Conservation (phyloP, 768 basidiomycete species). For the Boletus edulis region DNA sequence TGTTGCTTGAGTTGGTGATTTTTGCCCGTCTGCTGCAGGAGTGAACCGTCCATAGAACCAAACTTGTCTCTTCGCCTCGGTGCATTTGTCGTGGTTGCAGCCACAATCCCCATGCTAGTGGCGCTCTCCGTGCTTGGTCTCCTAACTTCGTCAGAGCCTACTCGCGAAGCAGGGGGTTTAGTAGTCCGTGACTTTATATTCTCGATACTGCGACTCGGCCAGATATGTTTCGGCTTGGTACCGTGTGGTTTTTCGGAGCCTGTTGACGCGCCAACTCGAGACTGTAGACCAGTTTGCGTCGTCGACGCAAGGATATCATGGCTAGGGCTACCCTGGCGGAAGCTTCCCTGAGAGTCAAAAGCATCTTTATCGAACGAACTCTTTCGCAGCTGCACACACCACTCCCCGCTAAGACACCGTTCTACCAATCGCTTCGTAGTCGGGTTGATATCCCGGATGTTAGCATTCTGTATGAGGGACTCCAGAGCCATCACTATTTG, state of each 20-base stretch:
- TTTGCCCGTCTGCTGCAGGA: slow-evolving; percentile 18
- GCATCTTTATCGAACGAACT: slow-evolving; percentile 26
- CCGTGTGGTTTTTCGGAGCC: slow-evolving; percentile 15
- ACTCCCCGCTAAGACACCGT: slow-evolving; percentile 82
- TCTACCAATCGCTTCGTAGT: slow-evolving; percentile 92
- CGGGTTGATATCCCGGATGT: slow-evolving; percentile 78
- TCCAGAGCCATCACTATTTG: slow-evolving; percentile 85
- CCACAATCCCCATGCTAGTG: slow-evolving; percentile 29
- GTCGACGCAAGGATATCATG: slow-evolving; percentile 41
- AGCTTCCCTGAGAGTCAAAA: slow-evolving; percentile 24
- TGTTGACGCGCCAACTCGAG: neutral
- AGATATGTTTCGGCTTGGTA: slow-evolving; percentile 43
- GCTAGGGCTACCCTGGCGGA: slow-evolving; percentile 42
- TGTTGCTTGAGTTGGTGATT: slow-evolving; percentile 14
- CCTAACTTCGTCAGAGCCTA: slow-evolving; percentile 36
- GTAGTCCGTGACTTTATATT: slow-evolving; percentile 39
- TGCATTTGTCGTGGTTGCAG: slow-evolving; percentile 20
- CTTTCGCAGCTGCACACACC: slow-evolving; percentile 74
- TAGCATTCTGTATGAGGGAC: slow-evolving; percentile 66
- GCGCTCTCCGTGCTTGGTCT: slow-evolving; percentile 41
- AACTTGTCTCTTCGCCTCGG: slow-evolving; percentile 25
- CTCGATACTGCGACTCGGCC: slow-evolving; percentile 67
- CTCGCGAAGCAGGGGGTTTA: slow-evolving; percentile 31
- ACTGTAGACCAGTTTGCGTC: slow-evolving; percentile 24
- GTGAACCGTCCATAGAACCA: slow-evolving; percentile 25